Percentiles rank a stretch among this genome's conserved stretches.
Conservation (phyloP, 208 protist species). For the Trypanosoma grayi region DNA sequence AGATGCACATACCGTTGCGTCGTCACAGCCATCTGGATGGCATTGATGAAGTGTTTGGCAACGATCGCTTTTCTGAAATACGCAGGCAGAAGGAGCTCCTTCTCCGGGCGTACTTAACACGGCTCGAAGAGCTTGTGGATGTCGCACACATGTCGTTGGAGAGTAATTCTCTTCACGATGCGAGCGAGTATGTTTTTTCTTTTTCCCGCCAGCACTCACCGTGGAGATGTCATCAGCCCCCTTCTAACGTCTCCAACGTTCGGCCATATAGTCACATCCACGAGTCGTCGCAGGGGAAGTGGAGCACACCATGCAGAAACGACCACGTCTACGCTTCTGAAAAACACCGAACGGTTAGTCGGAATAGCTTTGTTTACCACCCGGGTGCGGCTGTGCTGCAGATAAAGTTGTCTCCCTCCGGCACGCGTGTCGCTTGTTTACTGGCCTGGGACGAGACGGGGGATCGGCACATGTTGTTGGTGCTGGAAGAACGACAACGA, state of each 20-base stretch:
- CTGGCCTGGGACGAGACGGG: constrained; percentile 24
- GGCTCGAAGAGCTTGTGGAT: not conserved
- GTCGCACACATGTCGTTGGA: not conserved
- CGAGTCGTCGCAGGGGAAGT: not conserved
- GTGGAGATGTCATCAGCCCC: not conserved
- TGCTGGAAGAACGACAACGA: constrained; percentile 11
- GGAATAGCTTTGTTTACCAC: not conserved
- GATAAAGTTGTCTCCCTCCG: no score
- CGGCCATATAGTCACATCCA: constrained; percentile 8
- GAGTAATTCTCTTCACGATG: not conserved
- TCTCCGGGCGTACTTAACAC: not conserved
- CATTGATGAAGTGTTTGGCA: constrained; percentile 7
- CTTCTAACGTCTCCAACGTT: not conserved
- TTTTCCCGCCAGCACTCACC: not conserved
- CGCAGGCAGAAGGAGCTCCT: constrained; percentile 12
- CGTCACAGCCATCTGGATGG: not conserved
- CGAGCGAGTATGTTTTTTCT: not conserved
- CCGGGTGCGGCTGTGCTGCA: no score
- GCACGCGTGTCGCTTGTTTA: not conserved
- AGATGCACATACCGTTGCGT: not conserved
- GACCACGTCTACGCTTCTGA: constrained; percentile 19
- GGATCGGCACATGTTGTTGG: constrained; percentile 15
- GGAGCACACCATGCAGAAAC: constrained; percentile 7
- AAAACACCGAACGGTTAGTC: not conserved
- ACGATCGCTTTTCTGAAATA: constrained; percentile 4